A percentile compares a stretch with the other conserved stretches of the same genome.
Conservation (phyloP, 345 rosid genomes). For the Mercurialis annua region DNA sequence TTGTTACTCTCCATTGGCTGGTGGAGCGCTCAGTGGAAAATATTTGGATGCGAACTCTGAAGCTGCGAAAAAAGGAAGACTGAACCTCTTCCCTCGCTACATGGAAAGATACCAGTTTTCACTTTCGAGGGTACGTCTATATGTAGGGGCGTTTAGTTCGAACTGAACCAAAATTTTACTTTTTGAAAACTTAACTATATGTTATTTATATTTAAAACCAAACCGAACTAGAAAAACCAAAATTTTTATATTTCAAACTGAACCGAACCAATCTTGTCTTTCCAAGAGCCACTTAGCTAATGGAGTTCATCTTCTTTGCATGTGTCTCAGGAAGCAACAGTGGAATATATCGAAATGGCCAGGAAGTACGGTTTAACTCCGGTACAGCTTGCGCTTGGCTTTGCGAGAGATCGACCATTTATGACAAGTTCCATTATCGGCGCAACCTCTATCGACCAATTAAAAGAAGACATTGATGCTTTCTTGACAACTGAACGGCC, state of each 20-base stretch:
- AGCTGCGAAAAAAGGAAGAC: slow-evolving; percentile 67
- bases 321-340: slow-evolving; percentile 64
- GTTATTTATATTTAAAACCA: no score
- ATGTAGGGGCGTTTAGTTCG: no score
- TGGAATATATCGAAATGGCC: slow-evolving; percentile 56
- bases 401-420: slow-evolving; percentile 72
- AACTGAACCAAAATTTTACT: no score
- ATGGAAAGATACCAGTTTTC: slow-evolving; percentile 83
- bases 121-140: slow-evolving; percentile 51
- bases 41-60: slow-evolving; percentile 53
- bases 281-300: neutral
- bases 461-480: slow-evolving; percentile 80
- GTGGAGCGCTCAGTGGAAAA: slow-evolving; percentile 75
- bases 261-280: no score
- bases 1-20: slow-evolving; percentile 77
- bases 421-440: slow-evolving; percentile 80
- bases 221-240: no score
- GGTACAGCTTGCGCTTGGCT: slow-evolving; percentile 72
- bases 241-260: no score
- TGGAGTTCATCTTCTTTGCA: neutral
- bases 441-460: slow-evolving; percentile 68
- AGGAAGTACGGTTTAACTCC: slow-evolving; percentile 71
- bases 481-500: slow-evolving; percentile 60
- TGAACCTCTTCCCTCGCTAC: slow-evolving; percentile 84
- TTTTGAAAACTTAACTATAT: neutral